phyloP scores from a whole-genome alignment of 1,284 basidiomycete genomes.

The Flammula alnicola region DNA sequence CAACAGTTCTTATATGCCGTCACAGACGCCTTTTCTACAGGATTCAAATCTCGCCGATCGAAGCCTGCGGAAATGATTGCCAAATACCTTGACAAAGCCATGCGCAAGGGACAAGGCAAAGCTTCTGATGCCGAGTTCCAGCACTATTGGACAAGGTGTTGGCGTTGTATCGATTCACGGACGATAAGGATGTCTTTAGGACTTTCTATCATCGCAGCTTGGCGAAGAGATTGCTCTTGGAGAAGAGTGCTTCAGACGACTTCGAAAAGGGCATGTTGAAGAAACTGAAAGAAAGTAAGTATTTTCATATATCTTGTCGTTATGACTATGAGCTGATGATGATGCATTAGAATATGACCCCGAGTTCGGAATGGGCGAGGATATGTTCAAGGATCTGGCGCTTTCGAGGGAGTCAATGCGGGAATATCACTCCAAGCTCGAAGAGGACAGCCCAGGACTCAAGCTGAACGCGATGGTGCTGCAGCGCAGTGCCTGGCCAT shows the following conservation, averaged over 20 bases:
- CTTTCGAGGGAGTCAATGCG: slow-evolving; percentile 72
- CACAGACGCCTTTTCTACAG: slow-evolving; percentile 79
- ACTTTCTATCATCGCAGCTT: slow-evolving; percentile 92
- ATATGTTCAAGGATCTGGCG: slow-evolving; percentile 89
- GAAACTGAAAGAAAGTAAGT: slow-evolving; percentile 84
- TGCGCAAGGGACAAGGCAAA: slow-evolving; percentile 84
- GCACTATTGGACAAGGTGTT: slow-evolving; percentile 77
- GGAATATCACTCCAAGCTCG: slow-evolving; percentile 54
- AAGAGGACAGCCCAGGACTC: slow-evolving; percentile 35
- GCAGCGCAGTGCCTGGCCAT: slow-evolving; percentile 80
- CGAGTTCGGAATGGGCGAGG: slow-evolving; percentile 86
- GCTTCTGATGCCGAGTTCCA: slow-evolving; percentile 77
- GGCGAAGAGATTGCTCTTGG: slow-evolving; percentile 87
- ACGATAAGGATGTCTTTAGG: slow-evolving; percentile 93
- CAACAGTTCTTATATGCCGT: slow-evolving; percentile 63
- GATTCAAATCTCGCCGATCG: slow-evolving; percentile 82
- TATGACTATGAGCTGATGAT: background rate
- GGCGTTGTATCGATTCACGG: slow-evolving; percentile 85
- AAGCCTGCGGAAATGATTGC: slow-evolving; percentile 97
- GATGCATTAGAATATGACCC: slow-evolving; percentile 77
- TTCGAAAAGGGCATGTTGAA: slow-evolving; percentile 90
- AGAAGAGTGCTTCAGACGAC: slow-evolving; percentile 89
- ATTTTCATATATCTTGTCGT: background rate
- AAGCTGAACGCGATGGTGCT: slow-evolving; percentile 72
- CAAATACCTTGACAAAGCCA: slow-evolving; percentile 84